Percentiles rank a stretch among this genome's conserved stretches.
Conservation (phyloP, 2,329 filamentous ascomycete species). For the Pseudodiploospora longispora region DNA sequence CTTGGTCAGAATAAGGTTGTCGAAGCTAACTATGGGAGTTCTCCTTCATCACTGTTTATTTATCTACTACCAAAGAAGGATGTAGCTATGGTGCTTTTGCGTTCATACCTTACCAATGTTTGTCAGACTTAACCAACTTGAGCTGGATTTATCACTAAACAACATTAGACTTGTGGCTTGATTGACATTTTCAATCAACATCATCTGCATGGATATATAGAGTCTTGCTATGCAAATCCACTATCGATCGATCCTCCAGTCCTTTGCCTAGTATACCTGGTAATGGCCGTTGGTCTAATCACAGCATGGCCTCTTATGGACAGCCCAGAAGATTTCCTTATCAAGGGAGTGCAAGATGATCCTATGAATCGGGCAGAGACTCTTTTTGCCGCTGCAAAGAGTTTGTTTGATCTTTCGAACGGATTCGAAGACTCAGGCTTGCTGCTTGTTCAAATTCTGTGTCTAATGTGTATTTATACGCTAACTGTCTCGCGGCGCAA, state of each 20-base stretch:
- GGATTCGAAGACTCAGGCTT: conserved; percentile 55
- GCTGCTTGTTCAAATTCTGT: conserved; percentile 56
- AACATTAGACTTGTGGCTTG: conserved; percentile 46
- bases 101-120: conserved; percentile 54
- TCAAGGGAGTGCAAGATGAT: conserved; percentile 41
- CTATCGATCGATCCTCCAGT: conserved; percentile 40
- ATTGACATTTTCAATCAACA: conserved; percentile 50
- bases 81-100: conserved; percentile 36
- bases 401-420: conserved; percentile 34
- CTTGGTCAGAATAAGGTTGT: conserved; percentile 48
- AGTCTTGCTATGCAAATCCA: conserved; percentile 47
- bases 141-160: background rate
- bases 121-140: conserved; percentile 10
- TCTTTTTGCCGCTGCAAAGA: conserved; percentile 53
- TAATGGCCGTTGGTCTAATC: conserved; percentile 54
- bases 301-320: conserved; percentile 45
- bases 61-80: conserved; percentile 41
- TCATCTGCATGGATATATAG: conserved; percentile 39
- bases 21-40: conserved; percentile 43
- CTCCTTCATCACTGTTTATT: conserved; percentile 11
- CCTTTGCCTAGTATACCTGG: conserved; percentile 53
- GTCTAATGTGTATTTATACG: conserved; percentile 58
- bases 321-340: conserved; percentile 39
- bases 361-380: conserved; percentile 48
- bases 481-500: conserved; percentile 54